Base-by-base conservation (phyloP, 495 filamentous ascomycete genomes). In the Haplographium delicatum region DNA sequence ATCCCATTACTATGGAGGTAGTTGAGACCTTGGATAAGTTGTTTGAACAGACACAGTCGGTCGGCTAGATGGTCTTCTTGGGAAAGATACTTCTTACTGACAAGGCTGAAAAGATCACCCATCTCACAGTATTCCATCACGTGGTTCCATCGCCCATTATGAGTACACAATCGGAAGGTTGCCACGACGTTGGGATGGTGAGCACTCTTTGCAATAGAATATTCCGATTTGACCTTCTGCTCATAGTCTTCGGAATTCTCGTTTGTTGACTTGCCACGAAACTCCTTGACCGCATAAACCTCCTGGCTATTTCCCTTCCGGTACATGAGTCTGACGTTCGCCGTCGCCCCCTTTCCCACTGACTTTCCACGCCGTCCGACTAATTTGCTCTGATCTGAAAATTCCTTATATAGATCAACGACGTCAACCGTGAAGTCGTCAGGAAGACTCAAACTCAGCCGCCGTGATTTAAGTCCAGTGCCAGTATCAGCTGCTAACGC, bases 41-140 rank as follows among this genome's bases (percentile, higher is more conserved):
- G 87, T 26, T 90, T 90, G 74, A 89, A 89, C 50, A 90, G 69
- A 64, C 88, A 93, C 10, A 82, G 61, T 13, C 83, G 80, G 57
- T 90, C 86, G 56, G 76, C 79, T 10, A 80, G 68, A 35, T 79
- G 76, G 47, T 85, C 81, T 1, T 78, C 72, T 2, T 67, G 65
- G 26, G 64, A 72, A 42, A 89, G 76, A 57, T 83, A 82, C 38
- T 74, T 71, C 53, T 79, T 78, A 46, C 76, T 72, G 22, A 89
- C 80, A n/a, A 89, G 62, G 42, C 69, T 70, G 61, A 79, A 86
- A 8, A 91, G 70, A 59, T 91, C 87, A 18, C 86, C 86, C 41
- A 82, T 74, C 5, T 72, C 67, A 68, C 87, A 91, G 54, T 82
- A 90, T 62, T 91, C 86, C 87, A 91, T 91, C 45, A 90, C 86